phyloP scores from a whole-genome alignment of 1,139 yeast genomes.

The Kluyveromyces sp. region DNA sequence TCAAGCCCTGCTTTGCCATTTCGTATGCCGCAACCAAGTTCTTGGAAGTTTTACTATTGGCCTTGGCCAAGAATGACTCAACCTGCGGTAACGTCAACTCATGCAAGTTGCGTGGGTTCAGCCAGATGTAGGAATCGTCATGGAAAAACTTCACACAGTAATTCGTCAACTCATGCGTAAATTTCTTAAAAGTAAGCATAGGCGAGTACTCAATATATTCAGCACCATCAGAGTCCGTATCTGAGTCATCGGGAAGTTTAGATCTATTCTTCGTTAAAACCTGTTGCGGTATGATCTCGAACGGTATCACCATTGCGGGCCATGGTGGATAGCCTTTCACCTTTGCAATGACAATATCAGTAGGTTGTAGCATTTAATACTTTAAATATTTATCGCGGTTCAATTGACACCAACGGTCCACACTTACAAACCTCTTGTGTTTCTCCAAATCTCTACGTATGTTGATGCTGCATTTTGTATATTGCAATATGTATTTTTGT shows the following conservation, averaged over 20 bases:
- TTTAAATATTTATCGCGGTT: not conserved
- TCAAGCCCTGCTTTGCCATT: constrained; percentile 22
- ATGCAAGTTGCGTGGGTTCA: constrained; percentile 20
- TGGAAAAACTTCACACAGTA: constrained; percentile 29
- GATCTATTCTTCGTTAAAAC: constrained; percentile 31
- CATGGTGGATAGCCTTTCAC: constrained; percentile 75
- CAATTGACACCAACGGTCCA: not conserved
- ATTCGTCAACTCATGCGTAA: constrained; percentile 11
- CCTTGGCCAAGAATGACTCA: constrained; percentile 18
- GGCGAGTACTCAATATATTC: constrained; percentile 22
- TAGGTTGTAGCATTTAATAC: constrained; percentile 23
- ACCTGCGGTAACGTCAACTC: constrained; percentile 18
- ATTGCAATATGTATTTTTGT: too few relatives aligned
- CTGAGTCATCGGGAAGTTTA: constrained; percentile 19
- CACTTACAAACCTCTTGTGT: too few relatives aligned
- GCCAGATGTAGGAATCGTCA: constrained; percentile 30
- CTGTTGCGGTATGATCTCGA: constrained; percentile 46
- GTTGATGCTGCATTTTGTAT: too few relatives aligned
- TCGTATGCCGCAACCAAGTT: constrained; percentile 28
- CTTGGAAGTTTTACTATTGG: constrained; percentile 12
- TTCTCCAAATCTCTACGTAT: too few relatives aligned
- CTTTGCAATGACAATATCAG: constrained; percentile 55
- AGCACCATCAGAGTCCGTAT: constrained; percentile 23
- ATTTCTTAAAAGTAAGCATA: constrained; percentile 21
- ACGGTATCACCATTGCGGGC: constrained; percentile 74